Evolutionary conservation across 148 eudicot genomes (phyloP).

Genomic region (Chenopodium suecicum): DNA sequence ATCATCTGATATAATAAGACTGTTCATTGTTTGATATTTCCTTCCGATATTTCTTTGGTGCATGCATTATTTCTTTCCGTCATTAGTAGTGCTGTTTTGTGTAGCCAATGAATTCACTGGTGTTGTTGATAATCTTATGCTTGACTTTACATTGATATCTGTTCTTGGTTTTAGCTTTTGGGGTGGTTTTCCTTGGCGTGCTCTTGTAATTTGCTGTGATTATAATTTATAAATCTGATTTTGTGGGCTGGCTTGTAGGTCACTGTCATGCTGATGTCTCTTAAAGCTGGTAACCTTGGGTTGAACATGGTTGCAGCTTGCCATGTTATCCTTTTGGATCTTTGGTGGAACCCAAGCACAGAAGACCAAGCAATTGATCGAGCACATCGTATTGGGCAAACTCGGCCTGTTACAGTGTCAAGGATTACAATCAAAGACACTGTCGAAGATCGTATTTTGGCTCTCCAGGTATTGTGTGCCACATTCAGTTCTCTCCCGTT

Average conservation of each 20-base stretch:
- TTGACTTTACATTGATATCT: background rate
- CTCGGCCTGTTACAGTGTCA: constrained; percentile 91
- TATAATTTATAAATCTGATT: background rate
- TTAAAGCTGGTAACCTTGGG: constrained; percentile 98
- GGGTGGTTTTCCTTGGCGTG: background rate
- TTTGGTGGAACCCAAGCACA: constrained; percentile 99
- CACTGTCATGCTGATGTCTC: constrained; percentile 91
- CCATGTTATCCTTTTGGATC: constrained; percentile 96
- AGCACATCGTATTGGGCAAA: constrained; percentile 98
- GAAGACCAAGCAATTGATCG: constrained; percentile 99
- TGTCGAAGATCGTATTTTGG: constrained; percentile 90
- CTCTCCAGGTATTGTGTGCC: constrained; percentile 70
- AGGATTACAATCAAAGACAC: constrained; percentile 88
- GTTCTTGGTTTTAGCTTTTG: background rate
- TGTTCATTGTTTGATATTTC: background rate
- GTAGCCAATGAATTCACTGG: background rate
- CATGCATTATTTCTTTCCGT: background rate
- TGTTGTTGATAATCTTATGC: background rate
- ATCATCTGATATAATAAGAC: background rate
- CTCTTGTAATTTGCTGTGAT: background rate
- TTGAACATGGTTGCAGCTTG: constrained; percentile 98
- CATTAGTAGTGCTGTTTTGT: background rate
- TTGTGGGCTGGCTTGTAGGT: constrained; percentile 50
- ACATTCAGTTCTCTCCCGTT: background rate
- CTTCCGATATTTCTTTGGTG: background rate